Conservation (phyloP, 192 early-diverging fungal genomes). For the Coemansia umbellata region DNA sequence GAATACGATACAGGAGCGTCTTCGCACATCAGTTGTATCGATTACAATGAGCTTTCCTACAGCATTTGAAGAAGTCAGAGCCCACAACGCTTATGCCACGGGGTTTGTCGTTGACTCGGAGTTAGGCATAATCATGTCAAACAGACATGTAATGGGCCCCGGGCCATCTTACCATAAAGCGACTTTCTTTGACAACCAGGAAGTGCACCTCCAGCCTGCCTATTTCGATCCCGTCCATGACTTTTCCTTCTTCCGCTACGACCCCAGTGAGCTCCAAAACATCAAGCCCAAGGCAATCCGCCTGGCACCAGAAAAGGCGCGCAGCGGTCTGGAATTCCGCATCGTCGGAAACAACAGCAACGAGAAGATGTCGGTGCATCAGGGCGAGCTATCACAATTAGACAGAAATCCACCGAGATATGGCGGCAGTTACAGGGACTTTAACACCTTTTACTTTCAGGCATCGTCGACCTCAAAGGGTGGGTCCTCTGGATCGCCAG, state of each 20-base stretch:
- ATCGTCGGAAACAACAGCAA: slow-evolving; percentile 71
- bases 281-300: slow-evolving; percentile 30
- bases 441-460: slow-evolving; percentile 78
- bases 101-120: slow-evolving; percentile 73
- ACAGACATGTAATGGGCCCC: slow-evolving; percentile 68
- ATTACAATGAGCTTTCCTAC: background rate
- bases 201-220: slow-evolving; percentile 61
- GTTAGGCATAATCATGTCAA: slow-evolving; percentile 65
- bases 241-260: slow-evolving; percentile 76
- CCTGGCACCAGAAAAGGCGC: slow-evolving; percentile 62
- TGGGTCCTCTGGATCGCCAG: slow-evolving; percentile 72
- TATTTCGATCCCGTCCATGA: slow-evolving; percentile 80
- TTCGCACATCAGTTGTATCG: slow-evolving; percentile 4
- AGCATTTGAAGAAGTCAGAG: background rate
- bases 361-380: slow-evolving; percentile 73
- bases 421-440: slow-evolving; percentile 54
- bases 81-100: slow-evolving; percentile 38
- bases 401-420: slow-evolving; percentile 68
- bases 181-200: slow-evolving; percentile 62
- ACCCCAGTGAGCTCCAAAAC: slow-evolving; percentile 56
- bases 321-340: slow-evolving; percentile 68
- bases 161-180: slow-evolving; percentile 67
- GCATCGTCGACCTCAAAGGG: slow-evolving; percentile 61
- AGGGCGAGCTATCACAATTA: slow-evolving; percentile 67
- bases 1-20: background rate